Base-by-base conservation (phyloP, 139 green algal species). In the Chlamydomonas schloesseri region DNA sequence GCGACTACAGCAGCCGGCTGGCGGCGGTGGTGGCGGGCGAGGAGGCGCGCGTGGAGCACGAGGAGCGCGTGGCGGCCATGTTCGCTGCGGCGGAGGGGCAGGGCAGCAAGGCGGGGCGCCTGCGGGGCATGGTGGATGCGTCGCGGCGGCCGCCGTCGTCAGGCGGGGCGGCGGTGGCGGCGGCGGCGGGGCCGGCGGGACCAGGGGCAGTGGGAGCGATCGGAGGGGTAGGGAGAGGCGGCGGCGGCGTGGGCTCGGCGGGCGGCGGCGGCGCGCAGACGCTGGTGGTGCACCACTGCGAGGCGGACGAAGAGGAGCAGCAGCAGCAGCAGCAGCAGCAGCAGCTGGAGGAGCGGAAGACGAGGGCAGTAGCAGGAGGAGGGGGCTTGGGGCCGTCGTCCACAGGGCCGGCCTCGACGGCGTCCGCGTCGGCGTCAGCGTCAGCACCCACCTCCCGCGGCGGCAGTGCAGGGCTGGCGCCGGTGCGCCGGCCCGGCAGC, bases 101-200 rank as follows among this genome's bases (percentile, higher is more conserved):
- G 42, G 10, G 17, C 15, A 73, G 76, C 76, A 73, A 73, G n/a
- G 65, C 88, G 37, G 74, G 76, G 3, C 57, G 82, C 42, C 83
- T 91, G 69, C 53, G 88, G 0, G 72, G 88, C 71, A 91, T 91
- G 83, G 83, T 89, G 69, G 57, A 82, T 20, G 88, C 83, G 3
- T 88, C 87, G 31, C 72, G 81, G 31, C 26, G 81, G 70, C 81
- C 81, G 34, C 26, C 55, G 28, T 81, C 81, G 57, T 73, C 81
- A 29, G 46, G 36, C 18, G 13, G 29, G 11, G n/a, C n/a, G 8
- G 37, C 28, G 2, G 26, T 2, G 37, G 24, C 75, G 33, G 20
- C 37, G 60, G 6, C 10, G 1, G n/a, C 73, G 17, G 3, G 17
- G 46, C 47, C 3, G 36, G 24, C 60, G 47, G 57, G 5, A n/a